Conservation (phyloP, 768 basidiomycete genomes). For the Russula olivacea region DNA sequence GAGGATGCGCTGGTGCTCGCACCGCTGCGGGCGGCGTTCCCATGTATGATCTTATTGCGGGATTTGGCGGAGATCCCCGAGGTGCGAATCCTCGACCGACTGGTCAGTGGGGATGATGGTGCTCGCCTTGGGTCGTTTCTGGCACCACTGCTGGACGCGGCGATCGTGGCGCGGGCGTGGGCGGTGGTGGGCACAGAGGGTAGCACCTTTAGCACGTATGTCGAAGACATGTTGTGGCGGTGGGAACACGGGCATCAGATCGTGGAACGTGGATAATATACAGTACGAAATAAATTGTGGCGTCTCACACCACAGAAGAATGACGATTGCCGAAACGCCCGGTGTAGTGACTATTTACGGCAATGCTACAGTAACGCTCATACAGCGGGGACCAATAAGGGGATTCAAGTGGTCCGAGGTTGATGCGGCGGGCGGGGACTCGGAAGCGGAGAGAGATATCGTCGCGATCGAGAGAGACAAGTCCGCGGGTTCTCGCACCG, state of each 20-base stretch:
- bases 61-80: conserved; percentile 31
- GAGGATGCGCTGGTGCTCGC: conserved; percentile 36
- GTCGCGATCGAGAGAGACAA: too few species aligned
- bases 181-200: conserved; percentile 61
- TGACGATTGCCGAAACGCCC: too few species aligned
- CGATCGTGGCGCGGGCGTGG: conserved; percentile 56
- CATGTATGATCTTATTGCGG: conserved; percentile 53
- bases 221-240: conserved; percentile 63
- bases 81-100: conserved; percentile 21
- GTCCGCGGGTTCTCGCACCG: too few species aligned
- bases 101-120: conserved; percentile 42
- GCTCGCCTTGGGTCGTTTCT: conserved; percentile 43
- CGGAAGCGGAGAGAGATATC: too few species aligned
- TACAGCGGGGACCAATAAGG: too few species aligned
- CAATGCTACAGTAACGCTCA: too few species aligned
- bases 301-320: not conserved
- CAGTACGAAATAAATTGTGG: not conserved
- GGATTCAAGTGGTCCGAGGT: too few species aligned
- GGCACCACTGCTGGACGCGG: conserved; percentile 62
- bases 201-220: conserved; percentile 71
- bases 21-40: conserved; percentile 49
- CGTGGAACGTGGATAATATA: conserved; percentile 38
- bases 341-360: too few species aligned
- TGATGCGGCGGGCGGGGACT: too few species aligned
- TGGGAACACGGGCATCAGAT: conserved; percentile 49